Base-by-base conservation (phyloP, 257 asterid genomes). In the Solanum etuberosum region DNA sequence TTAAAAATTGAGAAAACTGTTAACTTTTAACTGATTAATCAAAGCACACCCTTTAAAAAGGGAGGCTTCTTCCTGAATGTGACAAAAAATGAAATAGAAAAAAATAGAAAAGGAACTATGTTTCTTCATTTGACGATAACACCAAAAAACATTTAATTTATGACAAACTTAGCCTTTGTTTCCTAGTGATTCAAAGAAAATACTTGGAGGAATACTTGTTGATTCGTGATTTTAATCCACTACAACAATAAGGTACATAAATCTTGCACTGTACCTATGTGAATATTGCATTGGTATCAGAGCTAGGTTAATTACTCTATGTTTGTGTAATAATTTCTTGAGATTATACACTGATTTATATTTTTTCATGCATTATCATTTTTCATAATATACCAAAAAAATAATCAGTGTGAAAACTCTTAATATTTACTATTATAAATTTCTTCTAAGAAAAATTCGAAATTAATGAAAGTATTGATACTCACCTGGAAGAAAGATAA, bases 1-100 rank as follows among this genome's bases (percentile, higher is more conserved):
- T 51, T 0, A 51, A 51, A 6, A 51, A 16, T 5, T 51, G 4
- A 18, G 10, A 3, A 3, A 51, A 51, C 0, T 1, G 3, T 51
- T 51, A 51, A 51, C 61, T 18, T 16, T 18, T 51, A 18, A 51
- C 61, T 51, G 7, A 51, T 51, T 51, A 51, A 6, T 6, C n/a
- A 18, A 51, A 51, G n/a, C 23, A 51, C 61, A 51, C n/a, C n/a
- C 61, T 51, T 51, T 51, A 18, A 16, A 16, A 51, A 18, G 61
- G 61, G n/a, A 51, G 4, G 7, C 61, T 51, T 51, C 9, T 51
- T 51, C n/a, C 61, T 18, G 0, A 51, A 18, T 16, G 23, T 51
- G 61, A 51, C 10, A 1, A 51, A 16, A 51, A 18, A 51, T 0
- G 9, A 51, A 51, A 51, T 6, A 51, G 61, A 48, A 51, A 51